Base-by-base conservation (phyloP, 2,329 filamentous ascomycete genomes). In the Aureobasidium melanogenum region DNA sequence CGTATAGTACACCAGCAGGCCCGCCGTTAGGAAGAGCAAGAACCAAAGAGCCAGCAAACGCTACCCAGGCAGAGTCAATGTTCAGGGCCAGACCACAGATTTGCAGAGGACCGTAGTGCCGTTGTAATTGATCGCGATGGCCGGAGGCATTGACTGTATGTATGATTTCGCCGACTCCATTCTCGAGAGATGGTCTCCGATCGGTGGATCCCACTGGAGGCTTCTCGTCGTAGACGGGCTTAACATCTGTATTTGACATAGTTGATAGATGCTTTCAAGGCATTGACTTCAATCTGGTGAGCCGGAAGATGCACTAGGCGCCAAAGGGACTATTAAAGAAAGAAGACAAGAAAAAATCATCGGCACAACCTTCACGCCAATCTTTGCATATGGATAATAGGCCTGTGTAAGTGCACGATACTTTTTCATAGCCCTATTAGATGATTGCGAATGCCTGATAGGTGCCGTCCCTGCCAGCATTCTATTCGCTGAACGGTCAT, bases 21-120 rank as follows among this genome's bases (percentile, higher is more conserved):
- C 72, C 72, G 41, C 72, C 72, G 52, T 75, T 75, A 32, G 65
- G 71, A 41, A 82, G 78, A 5, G 77, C 79, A 50, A 84, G 75
- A 5, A 79, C 80, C 41, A 87, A 78, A 58, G 83, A 84, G 14
- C 84, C 84, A 59, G 83, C 84, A 62, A 86, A 73, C 6, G 84
- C 82, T 59, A 84, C 79, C 84, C 84, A 88, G 19, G 84, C 84
- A 67, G 85, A 86, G 70, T 85, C 84, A 26, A 85, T 82, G 1
- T 83, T 86, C 55, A 87, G 72, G 0, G 82, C 84, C 48, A 73
- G 63, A 26, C 64, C 54, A 55, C 82, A 82, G 50, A 85, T 79
- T 59, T 80, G 82, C 48, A 84, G 65, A n/a, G 86, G 73, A 46
- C 80, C 79, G 69, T 85, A 86, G 67, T 87, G 85, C 17, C 84